A percentile compares a stretch with the other conserved stretches of the same genome.
Evolutionary conservation across 306 rosid species (phyloP).

Genomic region (Begonia loranthoides): DNA sequence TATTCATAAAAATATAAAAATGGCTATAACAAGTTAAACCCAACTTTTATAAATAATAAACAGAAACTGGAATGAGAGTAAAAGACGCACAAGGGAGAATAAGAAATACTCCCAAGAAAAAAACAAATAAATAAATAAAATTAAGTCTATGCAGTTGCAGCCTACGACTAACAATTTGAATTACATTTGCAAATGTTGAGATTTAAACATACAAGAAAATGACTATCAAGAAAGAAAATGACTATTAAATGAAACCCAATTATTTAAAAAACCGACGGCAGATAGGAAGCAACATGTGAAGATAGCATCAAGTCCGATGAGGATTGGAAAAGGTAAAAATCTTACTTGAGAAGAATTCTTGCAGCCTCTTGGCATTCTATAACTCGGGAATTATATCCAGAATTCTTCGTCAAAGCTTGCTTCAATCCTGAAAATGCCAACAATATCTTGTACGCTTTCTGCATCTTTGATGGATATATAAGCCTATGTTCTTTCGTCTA

Average conservation of each 20-base stretch:
- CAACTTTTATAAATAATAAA: too few species aligned
- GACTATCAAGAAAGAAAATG: not conserved
- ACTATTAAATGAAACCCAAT: not conserved
- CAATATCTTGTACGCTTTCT: conserved; percentile 46
- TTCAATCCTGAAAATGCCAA: conserved; percentile 90
- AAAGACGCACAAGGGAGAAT: too few species aligned
- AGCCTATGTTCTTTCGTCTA: conserved; percentile 72
- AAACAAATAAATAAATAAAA: too few species aligned
- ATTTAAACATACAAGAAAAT: too few species aligned
- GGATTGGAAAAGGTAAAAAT: conserved; percentile 4
- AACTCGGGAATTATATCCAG: conserved; percentile 87
- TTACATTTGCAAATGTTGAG: too few species aligned
- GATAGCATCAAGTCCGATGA: conserved; percentile 1
- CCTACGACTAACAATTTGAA: conserved; percentile 4
- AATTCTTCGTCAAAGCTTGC: conserved; percentile 61
- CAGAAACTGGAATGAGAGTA: too few species aligned
- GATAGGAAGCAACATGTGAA: too few species aligned
- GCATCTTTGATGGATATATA: conserved; percentile 30
- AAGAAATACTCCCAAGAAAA: too few species aligned
- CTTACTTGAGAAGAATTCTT: conserved; percentile 54
- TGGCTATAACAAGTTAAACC: too few species aligned
- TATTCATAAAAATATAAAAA: too few species aligned
- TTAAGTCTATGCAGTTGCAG: too few species aligned
- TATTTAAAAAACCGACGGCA: not conserved
- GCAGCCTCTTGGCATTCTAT: conserved; percentile 88